Conservation (phyloP, 805 yeast species). For the Metschnikowia baotianmanensis region DNA sequence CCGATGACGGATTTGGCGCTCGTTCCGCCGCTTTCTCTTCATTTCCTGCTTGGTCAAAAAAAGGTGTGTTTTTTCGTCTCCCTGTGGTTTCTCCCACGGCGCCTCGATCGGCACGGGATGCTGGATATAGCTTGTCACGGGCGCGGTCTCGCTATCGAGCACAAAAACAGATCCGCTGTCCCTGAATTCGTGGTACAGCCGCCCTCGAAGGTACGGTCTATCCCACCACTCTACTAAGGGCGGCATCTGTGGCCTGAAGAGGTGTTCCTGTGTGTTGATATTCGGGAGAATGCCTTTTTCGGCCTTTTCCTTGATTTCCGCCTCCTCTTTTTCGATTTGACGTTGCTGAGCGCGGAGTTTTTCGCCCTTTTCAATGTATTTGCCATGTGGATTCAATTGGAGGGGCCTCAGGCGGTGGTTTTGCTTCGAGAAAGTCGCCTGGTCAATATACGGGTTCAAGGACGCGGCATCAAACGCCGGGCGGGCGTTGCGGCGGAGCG, state of each 20-base stretch:
- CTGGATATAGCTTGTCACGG: constrained; percentile 69
- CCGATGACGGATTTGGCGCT: constrained; percentile 58
- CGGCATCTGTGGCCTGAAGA: constrained; percentile 47
- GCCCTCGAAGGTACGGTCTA: constrained; percentile 45
- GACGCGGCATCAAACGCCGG: constrained; percentile 33
- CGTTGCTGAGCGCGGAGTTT: constrained; percentile 42
- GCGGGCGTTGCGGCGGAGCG: constrained; percentile 30
- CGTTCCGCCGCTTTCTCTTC: constrained; percentile 69
- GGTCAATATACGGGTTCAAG: constrained; percentile 40
- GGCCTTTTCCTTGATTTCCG: constrained; percentile 32
- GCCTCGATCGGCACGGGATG: constrained; percentile 73
- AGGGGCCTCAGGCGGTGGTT: constrained; percentile 34
- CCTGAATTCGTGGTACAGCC: constrained; percentile 34
- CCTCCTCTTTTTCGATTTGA: constrained; percentile 15
- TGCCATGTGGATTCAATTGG: constrained; percentile 61
- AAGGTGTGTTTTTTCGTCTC: constrained; percentile 36
- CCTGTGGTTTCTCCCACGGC: constrained; percentile 50
- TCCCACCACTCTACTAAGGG: constrained; percentile 94
- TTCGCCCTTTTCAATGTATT: constrained; percentile 53
- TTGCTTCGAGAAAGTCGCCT: constrained; percentile 13
- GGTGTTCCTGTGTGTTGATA: constrained; percentile 52
- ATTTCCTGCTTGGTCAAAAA: constrained; percentile 74
- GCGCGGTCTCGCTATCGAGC: constrained; percentile 40
- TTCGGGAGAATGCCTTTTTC: constrained; percentile 52
- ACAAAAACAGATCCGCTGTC: constrained; percentile 24